Conservation (phyloP, 1,284 basidiomycete species). For the Ceratobasidium sp. region DNA sequence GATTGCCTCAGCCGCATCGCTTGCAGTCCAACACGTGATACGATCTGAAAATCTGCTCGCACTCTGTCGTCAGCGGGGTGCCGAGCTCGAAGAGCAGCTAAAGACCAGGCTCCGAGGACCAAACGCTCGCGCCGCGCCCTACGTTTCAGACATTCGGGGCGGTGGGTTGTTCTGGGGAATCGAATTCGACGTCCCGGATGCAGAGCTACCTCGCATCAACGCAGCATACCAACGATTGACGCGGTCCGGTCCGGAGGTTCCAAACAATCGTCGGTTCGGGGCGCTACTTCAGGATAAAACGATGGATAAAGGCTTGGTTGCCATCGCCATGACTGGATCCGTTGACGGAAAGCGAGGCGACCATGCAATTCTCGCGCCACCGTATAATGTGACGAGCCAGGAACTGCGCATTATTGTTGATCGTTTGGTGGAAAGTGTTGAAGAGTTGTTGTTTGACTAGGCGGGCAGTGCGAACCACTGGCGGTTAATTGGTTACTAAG, state of each 20-base stretch:
- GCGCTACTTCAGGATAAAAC: conserved; percentile 41
- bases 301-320: conserved; percentile 67
- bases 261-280: conserved; percentile 40
- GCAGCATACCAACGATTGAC: conserved; percentile 27
- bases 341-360: conserved; percentile 75
- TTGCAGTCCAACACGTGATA: conserved; percentile 80
- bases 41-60: conserved; percentile 69
- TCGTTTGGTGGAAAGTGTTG: conserved; percentile 65
- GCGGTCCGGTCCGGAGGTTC: conserved; percentile 15
- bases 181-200: conserved; percentile 68
- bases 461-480: neutral
- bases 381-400: conserved; percentile 72
- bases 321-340: conserved; percentile 76
- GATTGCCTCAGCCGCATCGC: conserved; percentile 73
- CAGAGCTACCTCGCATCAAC: conserved; percentile 47
- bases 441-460: conserved; percentile 51
- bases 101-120: conserved; percentile 60
- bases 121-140: conserved; percentile 64
- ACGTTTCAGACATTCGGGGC: conserved; percentile 76
- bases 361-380: conserved; percentile 71
- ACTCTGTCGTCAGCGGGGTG: conserved; percentile 67
- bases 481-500: neutral
- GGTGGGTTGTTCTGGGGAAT: conserved; percentile 81
- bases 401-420: conserved; percentile 71
- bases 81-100: conserved; percentile 65